Evolutionary conservation across 2,329 filamentous ascomycete genomes (phyloP).

Genomic region (Fusarium pseudonygamai): DNA sequence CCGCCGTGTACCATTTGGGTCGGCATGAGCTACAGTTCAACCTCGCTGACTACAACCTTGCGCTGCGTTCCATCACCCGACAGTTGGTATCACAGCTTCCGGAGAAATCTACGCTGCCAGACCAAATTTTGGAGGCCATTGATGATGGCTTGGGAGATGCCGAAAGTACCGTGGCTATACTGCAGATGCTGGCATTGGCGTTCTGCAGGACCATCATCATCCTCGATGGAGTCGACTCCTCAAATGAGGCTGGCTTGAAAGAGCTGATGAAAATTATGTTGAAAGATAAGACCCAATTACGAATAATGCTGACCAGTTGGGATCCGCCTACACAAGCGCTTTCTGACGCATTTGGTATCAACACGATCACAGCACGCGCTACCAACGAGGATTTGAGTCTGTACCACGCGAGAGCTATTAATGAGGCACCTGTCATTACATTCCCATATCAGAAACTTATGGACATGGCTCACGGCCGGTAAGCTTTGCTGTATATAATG

Average conservation of each 20-base stretch:
- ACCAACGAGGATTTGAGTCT: neutral
- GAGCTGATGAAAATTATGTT: neutral
- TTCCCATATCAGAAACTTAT: neutral
- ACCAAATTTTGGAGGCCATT: fast-evolving
- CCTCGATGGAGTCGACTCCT: neutral
- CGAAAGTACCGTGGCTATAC: fast-evolving
- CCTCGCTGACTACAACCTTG: neutral
- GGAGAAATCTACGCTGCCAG: fast-evolving
- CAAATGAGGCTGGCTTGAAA: neutral
- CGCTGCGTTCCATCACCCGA: neutral
- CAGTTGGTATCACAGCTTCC: neutral
- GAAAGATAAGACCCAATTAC: fast-evolving
- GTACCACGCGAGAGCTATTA: neutral
- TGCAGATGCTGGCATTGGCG: fast-evolving
- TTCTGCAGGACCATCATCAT: neutral
- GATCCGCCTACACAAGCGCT: fast-evolving
- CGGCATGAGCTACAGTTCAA: neutral
- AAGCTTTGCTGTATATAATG: fast-evolving
- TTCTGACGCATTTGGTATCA: fast-evolving
- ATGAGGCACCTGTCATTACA: neutral
- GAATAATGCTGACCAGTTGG: neutral
- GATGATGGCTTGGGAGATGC: neutral
- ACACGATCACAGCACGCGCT: neutral
- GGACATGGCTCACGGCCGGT: neutral
- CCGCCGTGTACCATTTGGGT: neutral